Percentiles rank a stretch among this genome's conserved stretches.
Evolutionary conservation across 1,139 yeast species (phyloP).

Genomic region (Protomyces inouyei): DNA sequence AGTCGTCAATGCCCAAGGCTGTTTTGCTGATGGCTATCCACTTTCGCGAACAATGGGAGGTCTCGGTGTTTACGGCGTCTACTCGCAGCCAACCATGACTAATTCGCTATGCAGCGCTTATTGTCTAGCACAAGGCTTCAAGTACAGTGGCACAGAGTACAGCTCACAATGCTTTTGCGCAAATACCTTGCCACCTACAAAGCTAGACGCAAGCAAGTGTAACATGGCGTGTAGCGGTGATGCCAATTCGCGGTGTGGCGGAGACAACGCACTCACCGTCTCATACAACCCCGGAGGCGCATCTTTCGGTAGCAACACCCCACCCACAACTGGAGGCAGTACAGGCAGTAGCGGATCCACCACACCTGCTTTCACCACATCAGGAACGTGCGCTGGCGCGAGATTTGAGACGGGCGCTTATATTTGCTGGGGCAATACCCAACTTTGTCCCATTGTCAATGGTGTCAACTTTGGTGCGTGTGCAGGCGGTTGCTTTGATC

Average conservation of each 20-base stretch:
- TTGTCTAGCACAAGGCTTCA: conserved; percentile 22
- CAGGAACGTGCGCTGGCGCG: conserved; percentile 11
- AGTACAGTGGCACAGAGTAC: conserved; percentile 27
- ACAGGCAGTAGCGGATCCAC: neutral
- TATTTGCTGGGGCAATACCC: conserved; percentile 16
- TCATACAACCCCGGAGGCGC: conserved; percentile 16
- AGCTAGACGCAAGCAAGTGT: conserved; percentile 12
- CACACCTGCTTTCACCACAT: conserved; percentile 8
- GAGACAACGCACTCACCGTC: conserved; percentile 15
- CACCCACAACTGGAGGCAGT: neutral
- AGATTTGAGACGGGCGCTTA: conserved; percentile 2
- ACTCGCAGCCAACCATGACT: conserved; percentile 16
- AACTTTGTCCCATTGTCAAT: conserved; percentile 9
- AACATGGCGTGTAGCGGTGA: conserved; percentile 27
- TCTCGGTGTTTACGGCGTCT: conserved; percentile 17
- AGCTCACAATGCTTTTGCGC: conserved; percentile 27
- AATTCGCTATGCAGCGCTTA: conserved; percentile 6
- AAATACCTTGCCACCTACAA: conserved; percentile 11
- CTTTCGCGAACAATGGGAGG: conserved; percentile 20
- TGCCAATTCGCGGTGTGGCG: conserved; percentile 10
- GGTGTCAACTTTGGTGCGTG: conserved; percentile 6
- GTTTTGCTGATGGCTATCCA: conserved; percentile 23
- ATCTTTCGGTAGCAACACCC: neutral
- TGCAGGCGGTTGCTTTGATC: conserved; percentile 15
- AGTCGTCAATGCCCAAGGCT: conserved; percentile 12